phyloP scores from a whole-genome alignment of 768 basidiomycete genomes.

The Pluteus cervinus region DNA sequence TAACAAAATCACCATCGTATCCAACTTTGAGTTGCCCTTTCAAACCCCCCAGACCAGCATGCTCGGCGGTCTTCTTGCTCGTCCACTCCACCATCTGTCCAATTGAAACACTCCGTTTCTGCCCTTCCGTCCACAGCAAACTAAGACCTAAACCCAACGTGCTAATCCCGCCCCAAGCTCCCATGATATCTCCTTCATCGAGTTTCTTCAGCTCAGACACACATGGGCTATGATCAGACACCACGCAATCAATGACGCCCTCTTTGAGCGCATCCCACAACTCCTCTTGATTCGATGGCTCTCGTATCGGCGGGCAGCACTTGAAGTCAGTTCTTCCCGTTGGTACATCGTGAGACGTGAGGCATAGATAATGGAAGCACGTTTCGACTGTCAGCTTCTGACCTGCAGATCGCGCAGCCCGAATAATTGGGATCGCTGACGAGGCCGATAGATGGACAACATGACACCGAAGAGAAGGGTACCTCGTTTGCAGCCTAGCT shows the following conservation, averaged over 20 bases:
- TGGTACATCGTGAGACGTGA: conserved; percentile 69
- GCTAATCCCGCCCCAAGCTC: conserved; percentile 93
- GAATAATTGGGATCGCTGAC: conserved; percentile 70
- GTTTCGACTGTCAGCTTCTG: conserved; percentile 88
- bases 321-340: conserved; percentile 82
- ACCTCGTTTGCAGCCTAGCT: conserved; percentile 50
- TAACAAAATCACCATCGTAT: conserved; percentile 78
- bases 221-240: conserved; percentile 96
- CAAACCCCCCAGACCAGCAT: conserved; percentile 59
- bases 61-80: conserved; percentile 65
- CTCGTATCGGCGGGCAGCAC: conserved; percentile 92
- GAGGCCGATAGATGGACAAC: conserved; percentile 95
- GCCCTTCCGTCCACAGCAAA: conserved; percentile 83
- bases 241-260: conserved; percentile 86
- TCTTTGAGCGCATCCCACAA: conserved; percentile 81
- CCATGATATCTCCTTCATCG: conserved; percentile 76
- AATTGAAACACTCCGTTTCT: conserved; percentile 51
- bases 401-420: conserved; percentile 57
- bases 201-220: conserved; percentile 72
- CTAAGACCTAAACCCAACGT: conserved; percentile 87
- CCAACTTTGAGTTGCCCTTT: conserved; percentile 77
- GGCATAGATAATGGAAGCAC: conserved; percentile 93
- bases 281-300: conserved; percentile 58
- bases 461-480: conserved; percentile 75
- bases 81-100: conserved; percentile 71